Conservation (phyloP, 108 stramenopile species). For the Craspedostauros australis region DNA sequence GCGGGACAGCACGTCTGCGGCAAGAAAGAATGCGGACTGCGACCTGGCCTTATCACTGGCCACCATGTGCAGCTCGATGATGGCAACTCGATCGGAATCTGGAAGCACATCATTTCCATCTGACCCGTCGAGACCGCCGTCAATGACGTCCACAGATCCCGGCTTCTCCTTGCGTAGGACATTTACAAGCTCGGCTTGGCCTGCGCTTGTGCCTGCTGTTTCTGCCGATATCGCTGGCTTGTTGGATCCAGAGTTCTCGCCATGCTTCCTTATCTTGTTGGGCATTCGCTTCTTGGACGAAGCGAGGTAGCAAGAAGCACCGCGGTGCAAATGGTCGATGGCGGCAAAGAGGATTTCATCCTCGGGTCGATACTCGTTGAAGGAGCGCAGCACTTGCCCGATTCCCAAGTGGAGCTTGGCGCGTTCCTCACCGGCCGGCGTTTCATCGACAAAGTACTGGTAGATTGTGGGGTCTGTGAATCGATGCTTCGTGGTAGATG, state of each 20-base stretch:
- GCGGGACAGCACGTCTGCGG: slow-evolving; percentile 2
- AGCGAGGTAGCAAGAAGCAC: slow-evolving; percentile 1
- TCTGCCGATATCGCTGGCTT: no score
- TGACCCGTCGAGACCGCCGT: no score
- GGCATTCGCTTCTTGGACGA: no score
- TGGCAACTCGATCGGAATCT: slow-evolving; percentile 2
- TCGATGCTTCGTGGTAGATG: slow-evolving; percentile 1
- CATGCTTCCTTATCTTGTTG: no score
- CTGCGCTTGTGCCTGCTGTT: no score
- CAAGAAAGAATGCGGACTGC: background rate
- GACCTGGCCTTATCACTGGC: slow-evolving; percentile 4
- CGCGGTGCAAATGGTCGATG: slow-evolving; percentile 10
- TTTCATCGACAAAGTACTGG: slow-evolving; percentile 4
- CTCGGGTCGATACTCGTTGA: background rate
- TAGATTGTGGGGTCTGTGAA: slow-evolving; percentile 9
- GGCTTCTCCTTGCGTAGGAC: no score
- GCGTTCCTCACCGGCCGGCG: background rate
- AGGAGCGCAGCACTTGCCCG: background rate
- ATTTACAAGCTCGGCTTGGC: no score
- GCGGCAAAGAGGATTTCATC: slow-evolving; percentile 11
- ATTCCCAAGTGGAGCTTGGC: slow-evolving; percentile 6
- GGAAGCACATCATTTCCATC: no score
- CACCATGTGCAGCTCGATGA: slow-evolving; percentile 9
- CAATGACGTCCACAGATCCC: no score
- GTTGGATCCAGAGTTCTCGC: no score